Conservation (phyloP, 2,329 filamentous ascomycete genomes). For the Hysterium pulicare region DNA sequence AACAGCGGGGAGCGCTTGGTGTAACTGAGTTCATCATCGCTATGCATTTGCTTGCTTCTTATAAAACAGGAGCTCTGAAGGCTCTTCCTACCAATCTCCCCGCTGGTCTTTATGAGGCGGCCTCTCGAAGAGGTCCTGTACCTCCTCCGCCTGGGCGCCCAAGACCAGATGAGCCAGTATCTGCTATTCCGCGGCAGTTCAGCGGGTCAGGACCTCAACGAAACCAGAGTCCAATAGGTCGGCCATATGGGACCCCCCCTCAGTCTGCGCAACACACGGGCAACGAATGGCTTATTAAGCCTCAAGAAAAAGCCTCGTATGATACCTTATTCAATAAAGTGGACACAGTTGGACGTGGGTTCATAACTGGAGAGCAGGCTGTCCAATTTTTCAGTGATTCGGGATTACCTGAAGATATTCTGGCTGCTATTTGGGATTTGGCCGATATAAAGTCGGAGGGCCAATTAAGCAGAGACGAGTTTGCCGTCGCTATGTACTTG, state of each 20-base stretch:
- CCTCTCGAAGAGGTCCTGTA: slow-evolving; percentile 58
- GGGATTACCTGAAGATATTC: slow-evolving; percentile 77
- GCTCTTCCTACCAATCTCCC: slow-evolving; percentile 77
- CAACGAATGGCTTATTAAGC: slow-evolving; percentile 76
- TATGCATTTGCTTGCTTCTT: slow-evolving; percentile 93
- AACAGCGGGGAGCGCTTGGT: slow-evolving; percentile 83
- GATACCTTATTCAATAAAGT: slow-evolving; percentile 81
- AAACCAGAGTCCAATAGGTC: slow-evolving; percentile 59
- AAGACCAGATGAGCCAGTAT: slow-evolving; percentile 48
- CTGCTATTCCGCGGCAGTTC: slow-evolving; percentile 77
- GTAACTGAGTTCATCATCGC: slow-evolving; percentile 94
- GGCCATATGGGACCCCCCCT: slow-evolving; percentile 48
- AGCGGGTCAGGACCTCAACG: slow-evolving; percentile 60
- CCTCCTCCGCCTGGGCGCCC: slow-evolving; percentile 43
- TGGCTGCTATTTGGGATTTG: slow-evolving; percentile 96
- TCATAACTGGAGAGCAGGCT: slow-evolving; percentile 89
- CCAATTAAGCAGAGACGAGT: slow-evolving; percentile 80
- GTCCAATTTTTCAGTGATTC: slow-evolving; percentile 94
- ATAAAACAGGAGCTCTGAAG: slow-evolving; percentile 78
- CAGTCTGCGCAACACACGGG: slow-evolving; percentile 55
- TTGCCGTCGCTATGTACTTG: slow-evolving; percentile 95
- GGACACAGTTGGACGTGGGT: slow-evolving; percentile 76
- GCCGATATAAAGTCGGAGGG: slow-evolving; percentile 91
- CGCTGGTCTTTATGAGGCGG: slow-evolving; percentile 84
- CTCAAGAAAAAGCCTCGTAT: slow-evolving; percentile 82